These are phyloP conservation scores for Pontederia paniculata DNA, from an alignment of 176 grass and related monocot species.

Conservation along the genomic window DNA sequence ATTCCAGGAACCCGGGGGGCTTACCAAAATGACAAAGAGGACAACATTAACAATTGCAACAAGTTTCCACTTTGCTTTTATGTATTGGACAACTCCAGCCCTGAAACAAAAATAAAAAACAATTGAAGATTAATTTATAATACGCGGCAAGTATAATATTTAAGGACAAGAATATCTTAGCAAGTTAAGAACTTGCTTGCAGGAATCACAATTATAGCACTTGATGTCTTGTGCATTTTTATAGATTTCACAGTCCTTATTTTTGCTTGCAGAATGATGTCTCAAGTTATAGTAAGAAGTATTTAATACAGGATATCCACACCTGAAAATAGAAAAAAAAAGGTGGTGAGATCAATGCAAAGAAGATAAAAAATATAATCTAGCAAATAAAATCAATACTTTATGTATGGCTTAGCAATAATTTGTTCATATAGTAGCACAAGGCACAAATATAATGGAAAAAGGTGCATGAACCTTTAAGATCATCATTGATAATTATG, in stretches of 20 bases:
- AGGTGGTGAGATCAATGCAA: no score
- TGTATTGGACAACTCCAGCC: conserved; percentile 95
- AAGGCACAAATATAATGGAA: no score
- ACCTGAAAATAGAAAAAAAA: conserved; percentile 31
- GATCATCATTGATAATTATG: no score
- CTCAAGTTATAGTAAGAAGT: conserved; percentile 81
- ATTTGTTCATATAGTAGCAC: no score
- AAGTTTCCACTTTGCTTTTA: conserved; percentile 83
- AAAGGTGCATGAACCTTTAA: no score
- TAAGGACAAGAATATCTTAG: neutral
- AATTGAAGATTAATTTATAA: neutral
- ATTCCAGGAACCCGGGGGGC: neutral
- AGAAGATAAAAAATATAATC: no score
- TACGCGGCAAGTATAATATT: no score
- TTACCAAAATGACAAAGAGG: conserved; percentile 83
- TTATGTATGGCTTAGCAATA: no score
- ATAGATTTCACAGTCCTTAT: conserved; percentile 81
- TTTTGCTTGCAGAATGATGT: conserved; percentile 62
- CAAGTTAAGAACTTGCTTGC: conserved; percentile 52
- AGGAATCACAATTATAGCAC: conserved; percentile 93
- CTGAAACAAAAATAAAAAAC: conserved; percentile 23
- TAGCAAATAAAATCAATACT: no score
- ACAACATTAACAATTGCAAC: conserved; percentile 84
- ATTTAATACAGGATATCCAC: conserved; percentile 69
- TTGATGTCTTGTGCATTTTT: conserved; percentile 44